Evolutionary conservation across 345 rosid genomes (phyloP), one percentile per base, ranked within the genome.

Genomic region (Dipteronia dyeriana): DNA sequence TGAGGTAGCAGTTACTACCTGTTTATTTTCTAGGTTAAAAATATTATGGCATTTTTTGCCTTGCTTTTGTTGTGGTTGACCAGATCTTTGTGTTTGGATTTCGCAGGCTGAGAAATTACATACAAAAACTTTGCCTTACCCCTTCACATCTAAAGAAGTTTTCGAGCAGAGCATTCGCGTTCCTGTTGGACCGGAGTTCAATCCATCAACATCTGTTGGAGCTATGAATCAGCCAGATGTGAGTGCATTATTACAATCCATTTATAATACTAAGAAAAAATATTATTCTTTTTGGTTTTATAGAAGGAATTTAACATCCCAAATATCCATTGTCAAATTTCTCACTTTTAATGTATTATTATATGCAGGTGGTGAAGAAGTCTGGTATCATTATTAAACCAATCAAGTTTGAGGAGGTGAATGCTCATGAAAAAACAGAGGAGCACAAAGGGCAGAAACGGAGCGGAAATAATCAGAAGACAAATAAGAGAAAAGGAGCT

Each of bases 171-270:
- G 95, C 83, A 90, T 90, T 76, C 97, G 98, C n/a, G 86, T 91
- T 88, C 99, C 98, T 16, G 78, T 94, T 38, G 99, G 99, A 38
- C 97, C 98, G 2, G 99, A 96, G 76, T 94, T 82, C 76, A 91
- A 96, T 80, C 99, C 98, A 5, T 90, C 89, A 7, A 90, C 93
- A 25, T 74, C 88, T 61, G 60, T 89, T 49, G 90, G 89, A 85
- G 92, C 89, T 66, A 90, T 94, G 70, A 92, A 78, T 82, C 91
- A 91, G 4, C 98, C 99, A 0, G 95, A 92, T 73, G 97, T 96
- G 65, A 80, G 91, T 78, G 62, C 31, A 43, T 76, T 23, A 14
- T 57, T 19, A 11, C 60, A 62, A 73, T 34, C 1, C 11, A 19
- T 29, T 59, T 9, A 67, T 9, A 26, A 59, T 74, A 0, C 3